Conservation (phyloP, 139 green algal genomes). For the Tetradesmus lagerheimii region DNA sequence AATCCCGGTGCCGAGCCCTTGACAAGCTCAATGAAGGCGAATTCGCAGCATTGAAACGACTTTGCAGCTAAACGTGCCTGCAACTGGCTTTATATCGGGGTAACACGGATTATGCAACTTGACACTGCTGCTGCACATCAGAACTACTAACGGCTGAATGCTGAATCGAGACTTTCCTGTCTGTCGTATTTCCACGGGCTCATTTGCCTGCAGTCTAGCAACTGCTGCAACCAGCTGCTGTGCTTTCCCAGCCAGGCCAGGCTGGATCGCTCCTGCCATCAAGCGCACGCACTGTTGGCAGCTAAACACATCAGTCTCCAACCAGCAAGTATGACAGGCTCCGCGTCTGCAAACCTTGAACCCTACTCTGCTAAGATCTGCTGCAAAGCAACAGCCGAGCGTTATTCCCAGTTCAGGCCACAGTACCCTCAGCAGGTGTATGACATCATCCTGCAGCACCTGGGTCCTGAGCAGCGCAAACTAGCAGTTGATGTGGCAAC, state of each 20-base stretch:
- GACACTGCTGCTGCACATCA: neutral
- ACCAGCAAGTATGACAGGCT: neutral
- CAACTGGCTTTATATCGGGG: no score
- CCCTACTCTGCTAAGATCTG: neutral
- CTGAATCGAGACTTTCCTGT: no score
- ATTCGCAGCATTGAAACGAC: no score
- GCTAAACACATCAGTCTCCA: neutral
- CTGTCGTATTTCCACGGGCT: no score
- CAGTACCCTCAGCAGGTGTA: conserved; percentile 22
- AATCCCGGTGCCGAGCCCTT: no score
- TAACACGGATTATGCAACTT: neutral
- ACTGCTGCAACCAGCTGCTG: neutral
- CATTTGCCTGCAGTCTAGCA: neutral
- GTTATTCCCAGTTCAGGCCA: neutral
- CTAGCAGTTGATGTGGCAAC: conserved; percentile 43
- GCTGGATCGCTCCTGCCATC: neutral
- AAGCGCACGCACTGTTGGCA: neutral
- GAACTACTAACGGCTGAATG: neutral
- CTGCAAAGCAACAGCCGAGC: neutral
- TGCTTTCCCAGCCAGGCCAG: neutral
- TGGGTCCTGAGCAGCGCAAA: neutral
- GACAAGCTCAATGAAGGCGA: no score
- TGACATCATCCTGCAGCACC: neutral
- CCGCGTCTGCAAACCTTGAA: neutral
- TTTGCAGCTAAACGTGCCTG: no score